These are phyloP conservation scores for Rhizophagus prolifer DNA, from an alignment of 192 early-diverging fungal species.

Conservation along the genomic window DNA sequence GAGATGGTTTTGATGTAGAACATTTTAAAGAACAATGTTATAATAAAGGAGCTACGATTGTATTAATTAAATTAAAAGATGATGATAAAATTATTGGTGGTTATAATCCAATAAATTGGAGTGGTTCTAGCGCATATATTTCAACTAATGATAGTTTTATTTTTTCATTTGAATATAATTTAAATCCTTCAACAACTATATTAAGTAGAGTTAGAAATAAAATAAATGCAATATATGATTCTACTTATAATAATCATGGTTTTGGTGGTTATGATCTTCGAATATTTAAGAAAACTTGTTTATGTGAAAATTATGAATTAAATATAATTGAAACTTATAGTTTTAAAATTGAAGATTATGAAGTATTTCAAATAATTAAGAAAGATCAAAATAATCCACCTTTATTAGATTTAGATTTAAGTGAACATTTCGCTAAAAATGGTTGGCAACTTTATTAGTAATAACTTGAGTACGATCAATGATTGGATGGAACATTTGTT, in stretches of 20 bases:
- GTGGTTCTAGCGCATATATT: no score
- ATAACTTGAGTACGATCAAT: no score
- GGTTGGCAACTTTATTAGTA: no score
- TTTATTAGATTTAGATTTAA: no score
- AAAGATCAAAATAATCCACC: no score
- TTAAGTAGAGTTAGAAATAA: background rate
- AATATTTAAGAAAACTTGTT: background rate
- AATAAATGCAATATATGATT: background rate
- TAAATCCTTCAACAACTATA: background rate
- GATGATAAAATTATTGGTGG: background rate
- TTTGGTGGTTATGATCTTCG: background rate
- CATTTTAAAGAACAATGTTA: constrained; percentile 13
- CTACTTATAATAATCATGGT: background rate
- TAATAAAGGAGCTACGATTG: constrained; percentile 12
- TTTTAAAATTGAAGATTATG: constrained; percentile 26
- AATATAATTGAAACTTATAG: background rate
- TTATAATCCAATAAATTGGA: constrained; percentile 11
- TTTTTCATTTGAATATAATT: background rate
- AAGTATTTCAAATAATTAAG: constrained; percentile 25
- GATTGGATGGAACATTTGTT: no score
- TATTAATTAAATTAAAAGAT: background rate
- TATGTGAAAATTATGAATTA: background rate
- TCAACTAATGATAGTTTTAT: background rate
- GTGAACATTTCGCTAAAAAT: no score
- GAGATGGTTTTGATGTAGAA: constrained; percentile 8